Base-by-base conservation (phyloP, 1,139 yeast genomes). In the Keqinozyma sinolaborantium region DNA sequence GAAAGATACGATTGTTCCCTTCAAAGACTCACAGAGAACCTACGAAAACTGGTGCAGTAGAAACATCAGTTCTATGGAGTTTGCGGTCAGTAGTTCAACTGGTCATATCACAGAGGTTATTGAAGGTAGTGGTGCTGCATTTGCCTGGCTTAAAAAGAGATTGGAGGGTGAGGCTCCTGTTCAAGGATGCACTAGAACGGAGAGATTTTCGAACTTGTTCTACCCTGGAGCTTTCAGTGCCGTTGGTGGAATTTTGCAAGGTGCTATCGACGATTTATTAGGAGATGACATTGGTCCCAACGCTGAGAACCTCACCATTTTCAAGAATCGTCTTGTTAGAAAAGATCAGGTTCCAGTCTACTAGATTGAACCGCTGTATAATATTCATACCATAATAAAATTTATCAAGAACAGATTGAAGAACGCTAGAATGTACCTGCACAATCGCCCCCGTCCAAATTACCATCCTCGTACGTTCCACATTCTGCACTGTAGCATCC, bases 31-130 rank as follows among this genome's bases (percentile, higher is more conserved):
- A 1, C 33, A 39, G 25, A 40, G 51, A 25, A 44, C 42, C 3
- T 56, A 46, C 34, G 34, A 51, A 6, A 42, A 40, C 20, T 58
- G 59, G 54, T 57, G 62, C 34, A 40, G 35, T 1, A 36, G 46
- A 41, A 60, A 54, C 1, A 45, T 51, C 12, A 29, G 34, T 5
- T 53, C 58, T 1, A 34, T 50, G 21, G 60, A 55, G 31, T 45
- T 53, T 27, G 39, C 48, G 8, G 42, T 44, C n/a, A 50, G 51
- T 23, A 25, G 34, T 12, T 24, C 37, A 2, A 39, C 49, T 21
- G 54, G 56, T 3, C 60, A 55, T 31, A 24, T 46, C 13, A 31
- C 45, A 4, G 57, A 50, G 30, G 19, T 39, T 7, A 23, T 41
- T 6, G 38, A 43, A 14, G 59, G 60, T 6, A 38, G 43, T 5